Percentiles rank a stretch among this genome's conserved stretches.
These are phyloP conservation scores for Kazachstania viticola DNA, from an alignment of 805 yeast species.

Conservation along the genomic window DNA sequence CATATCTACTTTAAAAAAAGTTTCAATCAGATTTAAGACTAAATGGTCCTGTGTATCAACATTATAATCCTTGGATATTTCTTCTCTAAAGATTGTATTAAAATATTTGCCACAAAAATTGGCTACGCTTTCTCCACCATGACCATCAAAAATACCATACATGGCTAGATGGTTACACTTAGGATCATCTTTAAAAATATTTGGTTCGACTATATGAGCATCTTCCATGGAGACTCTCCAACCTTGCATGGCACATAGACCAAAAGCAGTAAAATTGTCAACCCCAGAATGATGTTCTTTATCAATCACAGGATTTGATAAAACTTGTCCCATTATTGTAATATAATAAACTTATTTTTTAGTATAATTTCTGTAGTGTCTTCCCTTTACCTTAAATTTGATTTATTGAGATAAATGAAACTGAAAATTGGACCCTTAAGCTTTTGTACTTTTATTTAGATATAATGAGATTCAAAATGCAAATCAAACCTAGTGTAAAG, in stretches of 20 bases:
- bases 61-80: conserved; percentile 39
- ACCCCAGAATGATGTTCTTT: conserved; percentile 58
- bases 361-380: no score
- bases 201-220: conserved; percentile 54
- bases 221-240: conserved; percentile 98
- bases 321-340: conserved; percentile 91
- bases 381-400: no score
- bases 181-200: conserved; percentile 15
- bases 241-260: conserved; percentile 95
- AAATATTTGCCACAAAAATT: conserved; percentile 72
- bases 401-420: no score
- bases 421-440: no score
- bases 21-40: conserved; percentile 43
- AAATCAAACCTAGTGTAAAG: no score
- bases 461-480: no score
- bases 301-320: conserved; percentile 80
- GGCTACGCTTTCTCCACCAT: conserved; percentile 90
- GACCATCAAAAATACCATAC: conserved; percentile 94
- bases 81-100: conserved; percentile 51
- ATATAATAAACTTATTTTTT: no score
- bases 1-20: conserved; percentile 74
- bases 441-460: no score
- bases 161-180: conserved; percentile 47
- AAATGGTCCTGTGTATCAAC: no score
- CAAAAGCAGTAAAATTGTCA: conserved; percentile 60